Evolutionary conservation across 225 moss, liverwort and hornwort species (phyloP), one percentile per base, ranked within the genome.

Genomic region (Sphagnum tenellum): DNA sequence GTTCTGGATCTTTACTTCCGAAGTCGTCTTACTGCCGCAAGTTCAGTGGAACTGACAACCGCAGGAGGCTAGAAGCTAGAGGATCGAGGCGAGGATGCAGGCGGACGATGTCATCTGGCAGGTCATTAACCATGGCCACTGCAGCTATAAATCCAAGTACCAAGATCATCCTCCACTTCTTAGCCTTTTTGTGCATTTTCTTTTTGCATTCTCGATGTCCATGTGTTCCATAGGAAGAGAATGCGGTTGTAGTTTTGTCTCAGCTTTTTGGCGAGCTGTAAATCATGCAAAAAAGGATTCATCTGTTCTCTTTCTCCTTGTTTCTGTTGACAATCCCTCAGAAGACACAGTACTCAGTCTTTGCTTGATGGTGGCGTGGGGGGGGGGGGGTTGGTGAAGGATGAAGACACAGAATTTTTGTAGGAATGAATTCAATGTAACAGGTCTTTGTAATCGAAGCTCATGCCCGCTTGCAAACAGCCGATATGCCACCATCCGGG

Each of bases 51-150:
- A 29, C 29, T 29, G 29, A 29, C 29, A 29, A 29, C 29, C 29
- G 29, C 29, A 29, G 29, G 29, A 29, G 29, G 29, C 29, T 29
- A 29, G 29, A 29, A 29, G 29, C 29, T 29, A 29, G 29, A 29
- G 29, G 29, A 29, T 29, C 29, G 29, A 29, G 29, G 29, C 29
- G 1, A 29, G 29, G 29, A 98, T 98, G 96, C 96, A 98, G 87
- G 89, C 89, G 67, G 95, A 96, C 64, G 95, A 96, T 75, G 78
- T 96, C 53, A 79, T 90, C 73, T 96, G 96, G 92, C 90, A 92
- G 87, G 86, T 92, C 60, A 84, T 98, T 69, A 92, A 92, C 62
- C 92, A 92, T 68, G 81, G 79, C 11, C 93, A 82, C 67, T 92
- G 96, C 92, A 98, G 96, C 79, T 92, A 57, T 85, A 92, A 90